Evolutionary conservation across 305 asterid genomes (phyloP).

Genomic region (Andrographis paniculata): DNA sequence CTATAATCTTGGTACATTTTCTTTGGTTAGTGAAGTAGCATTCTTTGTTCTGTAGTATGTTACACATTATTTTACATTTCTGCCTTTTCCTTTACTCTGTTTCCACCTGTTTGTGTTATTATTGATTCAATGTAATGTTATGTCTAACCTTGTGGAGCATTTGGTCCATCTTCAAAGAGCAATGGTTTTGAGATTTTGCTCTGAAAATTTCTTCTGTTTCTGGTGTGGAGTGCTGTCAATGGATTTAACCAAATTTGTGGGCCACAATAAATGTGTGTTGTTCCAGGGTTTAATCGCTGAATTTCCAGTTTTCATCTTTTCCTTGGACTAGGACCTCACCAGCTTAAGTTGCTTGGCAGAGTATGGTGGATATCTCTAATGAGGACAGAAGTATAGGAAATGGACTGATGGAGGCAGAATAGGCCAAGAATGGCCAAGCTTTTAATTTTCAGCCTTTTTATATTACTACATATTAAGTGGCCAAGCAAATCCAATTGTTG

Average conservation of each 20-base stretch:
- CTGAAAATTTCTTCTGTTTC: not conserved
- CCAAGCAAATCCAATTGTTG: not conserved
- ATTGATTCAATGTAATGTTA: too few relatives aligned
- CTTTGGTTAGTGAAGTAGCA: not conserved
- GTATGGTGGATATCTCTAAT: not conserved
- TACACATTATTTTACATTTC: too few relatives aligned
- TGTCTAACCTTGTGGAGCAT: too few relatives aligned
- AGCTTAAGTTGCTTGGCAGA: not conserved
- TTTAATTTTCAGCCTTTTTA: not conserved
- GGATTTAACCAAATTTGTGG: too few relatives aligned
- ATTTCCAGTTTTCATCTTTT: not conserved
- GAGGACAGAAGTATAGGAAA: not conserved
- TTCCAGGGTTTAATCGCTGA: slow-evolving; percentile 4
- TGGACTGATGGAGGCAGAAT: not conserved
- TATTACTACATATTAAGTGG: too few relatives aligned
- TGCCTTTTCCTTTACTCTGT: too few relatives aligned
- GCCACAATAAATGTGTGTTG: not conserved
- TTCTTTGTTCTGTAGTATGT: not conserved
- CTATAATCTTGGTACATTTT: slow-evolving; percentile 5
- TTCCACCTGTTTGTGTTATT: too few relatives aligned
- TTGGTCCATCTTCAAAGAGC: not conserved
- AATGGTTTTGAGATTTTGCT: not conserved
- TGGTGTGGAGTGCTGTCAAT: too few relatives aligned
- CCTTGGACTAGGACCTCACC: not conserved
- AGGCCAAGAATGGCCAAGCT: not conserved